Conservation (phyloP, 2,329 filamentous ascomycete species). For the Xylariaceae sp. region DNA sequence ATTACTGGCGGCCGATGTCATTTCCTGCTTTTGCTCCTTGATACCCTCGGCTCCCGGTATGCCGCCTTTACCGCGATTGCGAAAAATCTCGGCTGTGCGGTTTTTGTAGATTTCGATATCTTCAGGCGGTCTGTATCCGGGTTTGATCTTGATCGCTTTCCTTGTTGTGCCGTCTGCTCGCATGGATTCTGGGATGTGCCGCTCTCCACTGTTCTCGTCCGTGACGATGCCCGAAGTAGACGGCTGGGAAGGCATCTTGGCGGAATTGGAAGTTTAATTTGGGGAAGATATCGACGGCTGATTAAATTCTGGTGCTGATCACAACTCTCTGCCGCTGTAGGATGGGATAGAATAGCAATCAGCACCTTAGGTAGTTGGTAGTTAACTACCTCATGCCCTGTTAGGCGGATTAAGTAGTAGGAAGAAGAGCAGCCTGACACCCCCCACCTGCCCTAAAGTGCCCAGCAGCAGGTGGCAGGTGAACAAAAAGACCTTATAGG, state of each 20-base stretch:
- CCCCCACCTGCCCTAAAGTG: background rate
- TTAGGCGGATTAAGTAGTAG: background rate
- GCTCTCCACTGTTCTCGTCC: constrained; percentile 74
- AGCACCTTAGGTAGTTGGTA: too few relatives aligned
- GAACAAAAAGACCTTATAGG: constrained; percentile 6
- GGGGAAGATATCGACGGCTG: constrained; percentile 22
- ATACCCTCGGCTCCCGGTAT: constrained; percentile 74
- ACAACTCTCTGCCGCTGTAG: background rate
- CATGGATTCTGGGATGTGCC: constrained; percentile 84
- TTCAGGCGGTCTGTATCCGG: constrained; percentile 91
- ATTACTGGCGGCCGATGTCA: constrained; percentile 59
- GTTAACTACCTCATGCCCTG: background rate
- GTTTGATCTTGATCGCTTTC: constrained; percentile 90
- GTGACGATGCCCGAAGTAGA: constrained; percentile 76
- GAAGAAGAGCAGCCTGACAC: background rate
- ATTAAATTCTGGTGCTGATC: background rate
- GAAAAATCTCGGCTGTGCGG: constrained; percentile 81
- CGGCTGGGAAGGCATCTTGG: constrained; percentile 50
- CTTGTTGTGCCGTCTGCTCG: constrained; percentile 89
- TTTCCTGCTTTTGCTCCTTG: constrained; percentile 52
- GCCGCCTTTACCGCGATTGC: constrained; percentile 69
- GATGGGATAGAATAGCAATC: background rate
- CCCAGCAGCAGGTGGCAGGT: too few relatives aligned
- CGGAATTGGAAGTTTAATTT: background rate
- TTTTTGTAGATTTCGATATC: constrained; percentile 97